Conservation (phyloP, 2,329 filamentous ascomycete genomes). For the Amphichorda felina region DNA sequence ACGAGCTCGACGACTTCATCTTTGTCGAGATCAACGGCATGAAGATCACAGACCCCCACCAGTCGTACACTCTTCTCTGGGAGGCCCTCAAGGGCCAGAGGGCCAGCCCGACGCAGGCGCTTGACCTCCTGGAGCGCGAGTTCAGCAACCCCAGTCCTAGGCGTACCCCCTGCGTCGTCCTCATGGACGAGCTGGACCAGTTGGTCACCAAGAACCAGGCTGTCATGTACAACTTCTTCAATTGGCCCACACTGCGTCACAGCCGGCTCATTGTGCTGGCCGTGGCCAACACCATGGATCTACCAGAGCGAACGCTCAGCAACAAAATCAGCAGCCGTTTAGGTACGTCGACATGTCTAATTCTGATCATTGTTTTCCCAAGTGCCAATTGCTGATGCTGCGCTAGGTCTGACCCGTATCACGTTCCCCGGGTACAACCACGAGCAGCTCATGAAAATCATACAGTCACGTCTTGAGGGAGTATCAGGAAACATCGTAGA, state of each 20-base stretch:
- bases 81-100: conserved; percentile 89
- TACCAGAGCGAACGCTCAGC: conserved; percentile 88
- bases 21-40: conserved; percentile 99
- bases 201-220: conserved; percentile 96
- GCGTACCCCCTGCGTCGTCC: conserved; percentile 84
- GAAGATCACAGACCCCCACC: conserved; percentile 97
- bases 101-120: conserved; percentile 80
- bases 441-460: conserved; percentile 94
- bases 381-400: neutral
- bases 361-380: neutral
- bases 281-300: conserved; percentile 97
- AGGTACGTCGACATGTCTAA: too few relatives aligned
- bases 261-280: conserved; percentile 91
- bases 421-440: conserved; percentile 97
- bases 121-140: conserved; percentile 83
- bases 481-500: conserved; percentile 86
- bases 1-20: conserved; percentile 96
- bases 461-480: conserved; percentile 81
- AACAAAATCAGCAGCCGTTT: conserved; percentile 96
- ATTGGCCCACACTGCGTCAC: conserved; percentile 89
- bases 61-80: conserved; percentile 92
- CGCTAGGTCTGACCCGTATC: conserved; percentile 67
- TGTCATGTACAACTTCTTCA: conserved; percentile 99
- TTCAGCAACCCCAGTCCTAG: conserved; percentile 86
- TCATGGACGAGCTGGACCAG: conserved; percentile 98